A percentile compares a stretch with the other conserved stretches of the same genome.
Evolutionary conservation across 108 stramenopile genomes (phyloP).

Genomic region (Seminavis robusta): DNA sequence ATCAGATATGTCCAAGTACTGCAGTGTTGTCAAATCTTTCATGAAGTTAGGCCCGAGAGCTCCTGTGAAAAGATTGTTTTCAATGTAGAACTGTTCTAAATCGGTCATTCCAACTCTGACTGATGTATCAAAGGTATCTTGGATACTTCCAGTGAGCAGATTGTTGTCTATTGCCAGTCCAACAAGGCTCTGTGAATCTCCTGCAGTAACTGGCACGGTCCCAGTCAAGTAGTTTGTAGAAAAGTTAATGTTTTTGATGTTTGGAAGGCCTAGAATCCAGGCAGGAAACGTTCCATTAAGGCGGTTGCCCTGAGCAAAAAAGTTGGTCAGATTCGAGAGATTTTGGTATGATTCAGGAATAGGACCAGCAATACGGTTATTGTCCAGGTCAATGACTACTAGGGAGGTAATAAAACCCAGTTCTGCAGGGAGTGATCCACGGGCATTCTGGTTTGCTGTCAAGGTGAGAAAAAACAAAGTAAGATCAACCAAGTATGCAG

Average conservation of each 20-base stretch:
- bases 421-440: too few relatives aligned
- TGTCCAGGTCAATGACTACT: too few relatives aligned
- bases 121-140: constrained; percentile 2
- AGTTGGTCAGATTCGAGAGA: constrained; percentile 19
- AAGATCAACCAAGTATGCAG: too few relatives aligned
- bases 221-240: constrained; percentile 33
- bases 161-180: constrained; percentile 37
- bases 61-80: constrained; percentile 29
- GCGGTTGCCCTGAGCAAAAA: constrained; percentile 1
- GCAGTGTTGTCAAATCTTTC: constrained; percentile 2
- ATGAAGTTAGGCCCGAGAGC: constrained; percentile 7
- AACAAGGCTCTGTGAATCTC: not conserved
- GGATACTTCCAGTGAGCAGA: constrained; percentile 3
- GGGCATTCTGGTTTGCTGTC: too few relatives aligned
- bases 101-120: too few relatives aligned
- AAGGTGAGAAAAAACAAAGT: too few relatives aligned
- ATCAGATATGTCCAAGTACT: constrained; percentile 25
- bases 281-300: constrained; percentile 32
- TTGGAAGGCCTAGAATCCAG: not conserved
- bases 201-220: constrained; percentile 9
- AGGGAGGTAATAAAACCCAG: too few relatives aligned
- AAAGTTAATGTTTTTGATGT: constrained; percentile 7
- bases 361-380: too few relatives aligned
- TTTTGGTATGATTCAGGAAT: too few relatives aligned
- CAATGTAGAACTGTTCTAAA: constrained; percentile 28